Evolutionary conservation across 179 eudicot species (phyloP).

Genomic region (Silene coronaria): DNA sequence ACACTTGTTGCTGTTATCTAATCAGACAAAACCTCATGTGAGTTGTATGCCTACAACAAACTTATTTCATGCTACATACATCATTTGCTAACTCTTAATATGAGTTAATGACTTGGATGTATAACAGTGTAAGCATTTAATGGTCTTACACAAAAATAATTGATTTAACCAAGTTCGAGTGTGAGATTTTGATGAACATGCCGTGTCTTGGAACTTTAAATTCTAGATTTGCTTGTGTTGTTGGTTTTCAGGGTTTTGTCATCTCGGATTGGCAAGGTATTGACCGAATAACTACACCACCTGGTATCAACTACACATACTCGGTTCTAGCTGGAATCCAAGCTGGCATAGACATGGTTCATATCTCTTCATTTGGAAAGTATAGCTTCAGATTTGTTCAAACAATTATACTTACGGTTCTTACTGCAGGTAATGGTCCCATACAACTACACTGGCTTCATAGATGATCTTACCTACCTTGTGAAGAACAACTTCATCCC

Average conservation of each 20-base stretch:
- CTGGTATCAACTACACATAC: constrained; percentile 38
- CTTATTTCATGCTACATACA: too few species aligned
- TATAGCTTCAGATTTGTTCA: background rate
- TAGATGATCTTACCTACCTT: constrained; percentile 36
- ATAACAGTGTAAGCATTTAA: background rate
- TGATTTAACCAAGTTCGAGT: background rate
- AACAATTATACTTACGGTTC: background rate
- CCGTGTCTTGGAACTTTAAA: background rate
- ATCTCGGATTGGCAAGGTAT: constrained; percentile 53
- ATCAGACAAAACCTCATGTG: too few species aligned
- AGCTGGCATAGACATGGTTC: constrained; percentile 54
- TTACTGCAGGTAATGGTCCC: constrained; percentile 43
- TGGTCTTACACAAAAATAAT: background rate
- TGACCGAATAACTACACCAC: constrained; percentile 41
- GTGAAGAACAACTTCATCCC: constrained; percentile 40
- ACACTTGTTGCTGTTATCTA: too few species aligned
- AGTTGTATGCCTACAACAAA: too few species aligned
- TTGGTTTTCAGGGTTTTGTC: constrained; percentile 44
- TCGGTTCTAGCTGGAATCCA: constrained; percentile 40
- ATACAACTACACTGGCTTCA: constrained; percentile 32
- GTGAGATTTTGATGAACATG: background rate
- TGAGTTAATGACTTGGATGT: background rate
- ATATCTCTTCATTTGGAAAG: constrained; percentile 6
- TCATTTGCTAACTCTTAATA: background rate
- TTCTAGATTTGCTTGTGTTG: constrained; percentile 5